phyloP scores from a whole-genome alignment of 139 green algal species.

The Coccomyxa sp. region DNA sequence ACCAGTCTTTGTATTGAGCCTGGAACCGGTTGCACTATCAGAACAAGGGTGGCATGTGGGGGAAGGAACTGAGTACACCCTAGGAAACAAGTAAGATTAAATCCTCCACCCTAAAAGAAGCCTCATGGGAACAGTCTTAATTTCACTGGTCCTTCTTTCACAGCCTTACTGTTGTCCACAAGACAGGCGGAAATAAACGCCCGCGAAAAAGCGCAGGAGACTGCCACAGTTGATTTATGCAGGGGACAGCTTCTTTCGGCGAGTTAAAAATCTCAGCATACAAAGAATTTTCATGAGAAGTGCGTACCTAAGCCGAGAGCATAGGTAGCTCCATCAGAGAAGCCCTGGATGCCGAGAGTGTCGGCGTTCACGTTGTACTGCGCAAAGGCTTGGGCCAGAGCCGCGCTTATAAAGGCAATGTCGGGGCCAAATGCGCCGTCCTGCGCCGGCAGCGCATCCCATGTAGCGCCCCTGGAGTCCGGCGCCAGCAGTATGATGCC shows the following conservation, averaged over 20 bases:
- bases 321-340: conserved; percentile 41
- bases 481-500: conserved; percentile 31
- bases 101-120: too few relatives aligned
- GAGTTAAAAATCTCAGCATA: too few relatives aligned
- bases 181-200: too few relatives aligned
- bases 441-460: conserved; percentile 29
- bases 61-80: too few relatives aligned
- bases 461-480: conserved; percentile 28
- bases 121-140: too few relatives aligned
- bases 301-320: conserved; percentile 26
- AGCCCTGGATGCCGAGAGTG: conserved; percentile 11
- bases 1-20: not conserved
- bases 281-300: not conserved
- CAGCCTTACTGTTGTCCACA: too few relatives aligned
- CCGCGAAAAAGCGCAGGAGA: too few relatives aligned
- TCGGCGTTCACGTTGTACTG: conserved; percentile 5
- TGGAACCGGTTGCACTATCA: not conserved
- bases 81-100: too few relatives aligned
- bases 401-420: conserved; percentile 21
- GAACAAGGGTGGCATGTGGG: too few relatives aligned
- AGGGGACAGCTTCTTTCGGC: too few relatives aligned
- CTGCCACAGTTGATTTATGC: too few relatives aligned
- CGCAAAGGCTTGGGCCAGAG: conserved; percentile 12
- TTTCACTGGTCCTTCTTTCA: too few relatives aligned
- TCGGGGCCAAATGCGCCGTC: conserved; percentile 26